A percentile compares a stretch with the other conserved stretches of the same genome.
Conservation (phyloP, 192 early-diverging fungal genomes). For the Backusella tarrabulga region DNA sequence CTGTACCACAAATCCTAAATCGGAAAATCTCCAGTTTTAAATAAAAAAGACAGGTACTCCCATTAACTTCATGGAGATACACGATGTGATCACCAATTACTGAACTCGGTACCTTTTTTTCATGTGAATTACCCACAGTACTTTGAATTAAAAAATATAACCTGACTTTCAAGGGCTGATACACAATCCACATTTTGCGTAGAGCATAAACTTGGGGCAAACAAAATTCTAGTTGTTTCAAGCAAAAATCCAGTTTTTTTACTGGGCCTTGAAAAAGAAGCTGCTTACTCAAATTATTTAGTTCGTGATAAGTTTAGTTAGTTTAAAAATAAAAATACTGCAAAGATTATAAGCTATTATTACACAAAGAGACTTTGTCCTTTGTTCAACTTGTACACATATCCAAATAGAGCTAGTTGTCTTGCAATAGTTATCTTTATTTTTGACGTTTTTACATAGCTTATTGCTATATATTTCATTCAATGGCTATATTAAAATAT, state of each 20-base stretch:
- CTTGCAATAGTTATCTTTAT: not conserved
- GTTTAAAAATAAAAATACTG: not conserved
- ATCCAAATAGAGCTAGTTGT: not conserved
- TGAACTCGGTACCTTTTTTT: not conserved
- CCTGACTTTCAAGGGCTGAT: not conserved
- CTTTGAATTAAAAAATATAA: not conserved
- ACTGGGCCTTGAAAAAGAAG: not conserved
- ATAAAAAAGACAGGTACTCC: not conserved
- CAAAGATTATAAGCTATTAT: not conserved
- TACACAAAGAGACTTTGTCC: not conserved
- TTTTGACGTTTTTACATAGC: not conserved
- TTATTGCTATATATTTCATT: not conserved
- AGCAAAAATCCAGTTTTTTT: not conserved
- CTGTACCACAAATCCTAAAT: not conserved
- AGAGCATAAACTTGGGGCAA: not conserved
- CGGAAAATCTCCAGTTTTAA: conserved; percentile 1
- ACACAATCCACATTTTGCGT: not conserved
- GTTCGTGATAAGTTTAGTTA: not conserved
- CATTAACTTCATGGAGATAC: conserved; percentile 7
- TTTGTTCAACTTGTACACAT: not conserved
- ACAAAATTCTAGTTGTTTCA: not conserved
- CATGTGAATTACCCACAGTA: conserved; percentile 17
- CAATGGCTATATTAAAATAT: not conserved
- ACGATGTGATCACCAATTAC: conserved; percentile 6
- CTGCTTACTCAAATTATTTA: not conserved